Evolutionary conservation across 2,329 filamentous ascomycete species (phyloP), one percentile per base, ranked within the genome.

Genomic region (Verticillium klebahnii): DNA sequence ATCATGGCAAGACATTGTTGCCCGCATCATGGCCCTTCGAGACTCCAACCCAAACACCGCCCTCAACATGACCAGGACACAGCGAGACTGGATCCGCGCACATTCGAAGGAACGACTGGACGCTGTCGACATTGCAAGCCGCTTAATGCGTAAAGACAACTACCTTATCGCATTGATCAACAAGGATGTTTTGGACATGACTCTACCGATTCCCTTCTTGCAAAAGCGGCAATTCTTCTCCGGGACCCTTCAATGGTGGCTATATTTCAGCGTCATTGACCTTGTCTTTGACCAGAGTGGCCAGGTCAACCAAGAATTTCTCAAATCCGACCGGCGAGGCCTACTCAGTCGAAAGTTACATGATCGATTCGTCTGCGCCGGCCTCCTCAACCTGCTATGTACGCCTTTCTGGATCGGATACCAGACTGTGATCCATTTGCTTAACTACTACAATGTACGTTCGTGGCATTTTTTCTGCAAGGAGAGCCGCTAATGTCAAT

Each of bases 131-230:
- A 98, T 99, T 73, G 95, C 95, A 7, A 99, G 98, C 71, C 87
- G 95, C 36, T 78, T 99, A 56, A 98, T 99, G 95, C 89, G 95
- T 63, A 90, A 92, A 71, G 94, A 97, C 65, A 99, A 99, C 71
- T 99, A 97, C 69, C 85, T 97, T 65, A 97, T 99, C 69, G 95
- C 95, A 5, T 82, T 99, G 69, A 92, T 98, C 78, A 99, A 99
- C 80, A 98, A 99, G 74, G 95, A 98, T 64, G 86, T 98, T 40
- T 77, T 99, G 52, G 89, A 99, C 71, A 80, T 98, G 56, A 93
- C 91, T 0, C 83, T 97, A 2, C 92, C 92, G 2, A 76, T 99
- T 2, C 95, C 95, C 0, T 93, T 97, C 65, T 70, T 97, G 2
- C 85, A 88, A 45, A 88, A 88, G 54, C 86, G 90, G 25, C 91